Evolutionary conservation across 495 filamentous ascomycete species (phyloP).

Genomic region (Hyaloscypha variabilis): DNA sequence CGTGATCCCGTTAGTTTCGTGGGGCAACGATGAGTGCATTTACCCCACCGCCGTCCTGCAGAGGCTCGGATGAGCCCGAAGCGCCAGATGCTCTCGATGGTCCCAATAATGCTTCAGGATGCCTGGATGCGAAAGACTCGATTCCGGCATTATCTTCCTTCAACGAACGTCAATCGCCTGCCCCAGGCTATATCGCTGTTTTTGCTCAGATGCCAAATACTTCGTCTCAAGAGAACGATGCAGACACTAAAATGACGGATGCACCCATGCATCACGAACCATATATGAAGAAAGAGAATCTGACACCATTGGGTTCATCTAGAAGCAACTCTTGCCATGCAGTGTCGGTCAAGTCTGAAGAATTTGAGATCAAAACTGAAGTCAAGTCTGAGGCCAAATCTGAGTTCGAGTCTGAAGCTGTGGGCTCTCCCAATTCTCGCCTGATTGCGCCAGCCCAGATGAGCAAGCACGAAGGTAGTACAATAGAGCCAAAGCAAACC

Average conservation of each 20-base stretch:
- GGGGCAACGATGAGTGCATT: background rate
- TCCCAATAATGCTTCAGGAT: background rate
- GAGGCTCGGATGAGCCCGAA: background rate
- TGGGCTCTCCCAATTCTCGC: background rate
- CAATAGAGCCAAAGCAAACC: background rate
- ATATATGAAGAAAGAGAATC: background rate
- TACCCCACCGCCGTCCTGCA: background rate
- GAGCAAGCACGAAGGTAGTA: background rate
- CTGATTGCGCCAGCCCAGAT: background rate
- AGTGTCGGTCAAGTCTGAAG: background rate
- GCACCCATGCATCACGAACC: background rate
- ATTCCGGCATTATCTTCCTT: background rate
- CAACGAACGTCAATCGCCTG: too few species aligned
- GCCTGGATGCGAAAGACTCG: background rate
- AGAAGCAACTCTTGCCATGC: background rate
- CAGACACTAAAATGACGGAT: background rate
- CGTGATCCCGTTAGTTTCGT: background rate
- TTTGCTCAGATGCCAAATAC: too few species aligned
- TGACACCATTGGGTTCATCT: background rate
- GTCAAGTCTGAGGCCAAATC: background rate
- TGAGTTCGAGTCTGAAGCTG: background rate
- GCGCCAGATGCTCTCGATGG: background rate
- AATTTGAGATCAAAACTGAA: background rate
- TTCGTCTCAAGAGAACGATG: background rate
- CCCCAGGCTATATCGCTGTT: too few species aligned